Evolutionary conservation across 1,284 basidiomycete species (phyloP).

Genomic region (Tilletia setariae): DNA sequence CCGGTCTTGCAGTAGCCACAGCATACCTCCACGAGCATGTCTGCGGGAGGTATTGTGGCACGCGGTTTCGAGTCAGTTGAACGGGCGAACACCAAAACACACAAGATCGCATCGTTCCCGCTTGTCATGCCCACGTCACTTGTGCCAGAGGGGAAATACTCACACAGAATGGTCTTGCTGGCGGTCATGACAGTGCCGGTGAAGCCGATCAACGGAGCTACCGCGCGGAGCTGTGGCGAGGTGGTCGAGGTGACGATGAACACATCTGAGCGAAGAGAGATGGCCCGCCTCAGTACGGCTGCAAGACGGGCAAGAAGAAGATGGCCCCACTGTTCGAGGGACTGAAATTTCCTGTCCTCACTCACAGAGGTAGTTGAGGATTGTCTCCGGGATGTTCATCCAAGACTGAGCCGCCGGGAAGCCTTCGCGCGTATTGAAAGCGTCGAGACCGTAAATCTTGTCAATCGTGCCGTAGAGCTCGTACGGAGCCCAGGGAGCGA

Average conservation of each 20-base stretch:
- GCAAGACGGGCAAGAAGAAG: slow-evolving; percentile 43
- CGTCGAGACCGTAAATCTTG: slow-evolving; percentile 69
- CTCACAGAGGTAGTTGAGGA: slow-evolving; percentile 64
- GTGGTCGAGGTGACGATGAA: slow-evolving; percentile 65
- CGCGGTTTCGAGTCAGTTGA: no score
- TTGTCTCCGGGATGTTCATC: slow-evolving; percentile 75
- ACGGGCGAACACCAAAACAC: neutral
- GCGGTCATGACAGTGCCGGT: slow-evolving; percentile 71
- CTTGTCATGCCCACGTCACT: no score
- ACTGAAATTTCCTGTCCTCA: neutral
- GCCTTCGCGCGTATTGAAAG: slow-evolving; percentile 67
- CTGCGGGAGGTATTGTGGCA: neutral
- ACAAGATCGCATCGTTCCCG: no score
- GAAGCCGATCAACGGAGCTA: slow-evolving; percentile 69
- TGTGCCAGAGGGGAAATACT: neutral
- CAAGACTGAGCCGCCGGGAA: slow-evolving; percentile 82
- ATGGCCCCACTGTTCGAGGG: slow-evolving; percentile 67
- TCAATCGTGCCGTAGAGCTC: slow-evolving; percentile 70
- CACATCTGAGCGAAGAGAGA: slow-evolving; percentile 57
- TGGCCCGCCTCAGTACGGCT: neutral
- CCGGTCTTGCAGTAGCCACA: slow-evolving; percentile 65
- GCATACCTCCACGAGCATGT: slow-evolving; percentile 50
- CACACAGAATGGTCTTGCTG: slow-evolving; percentile 74
- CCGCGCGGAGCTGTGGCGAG: slow-evolving; percentile 60
- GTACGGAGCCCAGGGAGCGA: slow-evolving; percentile 25